Evolutionary conservation across 768 basidiomycete species (phyloP).

Genomic region (Xerocomus spinulosus): DNA sequence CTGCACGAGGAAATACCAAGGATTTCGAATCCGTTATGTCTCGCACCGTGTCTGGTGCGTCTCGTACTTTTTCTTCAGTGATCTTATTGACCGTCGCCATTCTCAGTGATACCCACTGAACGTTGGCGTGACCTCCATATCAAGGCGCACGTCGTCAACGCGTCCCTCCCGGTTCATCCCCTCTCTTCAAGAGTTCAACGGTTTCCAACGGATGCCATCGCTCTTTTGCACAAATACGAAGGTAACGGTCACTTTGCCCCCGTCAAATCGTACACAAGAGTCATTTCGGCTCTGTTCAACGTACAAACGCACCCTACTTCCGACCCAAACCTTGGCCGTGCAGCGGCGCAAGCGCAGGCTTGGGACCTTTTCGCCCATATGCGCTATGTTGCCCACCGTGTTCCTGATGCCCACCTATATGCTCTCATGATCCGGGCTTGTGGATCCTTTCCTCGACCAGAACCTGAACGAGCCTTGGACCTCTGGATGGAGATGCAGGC

Average conservation of each 20-base stretch:
- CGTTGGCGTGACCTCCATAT: conserved; percentile 69
- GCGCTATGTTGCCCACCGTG: conserved; percentile 90
- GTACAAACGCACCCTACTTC: conserved; percentile 33
- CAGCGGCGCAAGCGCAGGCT: conserved; percentile 65
- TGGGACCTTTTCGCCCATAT: conserved; percentile 96
- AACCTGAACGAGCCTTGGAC: conserved; percentile 90
- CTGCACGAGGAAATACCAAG: conserved; percentile 40
- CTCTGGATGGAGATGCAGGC: conserved; percentile 94
- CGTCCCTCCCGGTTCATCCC: conserved; percentile 8
- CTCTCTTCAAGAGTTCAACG: conserved; percentile 23
- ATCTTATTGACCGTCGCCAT: conserved; percentile 12
- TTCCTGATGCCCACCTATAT: conserved; percentile 69
- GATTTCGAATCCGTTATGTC: conserved; percentile 44
- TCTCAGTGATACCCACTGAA: conserved; percentile 40
- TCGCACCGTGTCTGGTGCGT: conserved; percentile 42
- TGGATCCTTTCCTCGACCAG: conserved; percentile 53
- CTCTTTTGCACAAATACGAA: conserved; percentile 72
- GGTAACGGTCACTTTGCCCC: conserved; percentile 55
- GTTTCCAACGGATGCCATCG: conserved; percentile 60
- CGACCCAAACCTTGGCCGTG: conserved; percentile 26
- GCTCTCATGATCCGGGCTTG: conserved; percentile 87
- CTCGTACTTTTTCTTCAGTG: background rate
- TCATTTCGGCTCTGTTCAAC: conserved; percentile 57
- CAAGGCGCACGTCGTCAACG: conserved; percentile 49
- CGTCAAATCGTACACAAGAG: conserved; percentile 66